Evolutionary conservation across 306 rosid species (phyloP).

Genomic region (Vigna radiata): DNA sequence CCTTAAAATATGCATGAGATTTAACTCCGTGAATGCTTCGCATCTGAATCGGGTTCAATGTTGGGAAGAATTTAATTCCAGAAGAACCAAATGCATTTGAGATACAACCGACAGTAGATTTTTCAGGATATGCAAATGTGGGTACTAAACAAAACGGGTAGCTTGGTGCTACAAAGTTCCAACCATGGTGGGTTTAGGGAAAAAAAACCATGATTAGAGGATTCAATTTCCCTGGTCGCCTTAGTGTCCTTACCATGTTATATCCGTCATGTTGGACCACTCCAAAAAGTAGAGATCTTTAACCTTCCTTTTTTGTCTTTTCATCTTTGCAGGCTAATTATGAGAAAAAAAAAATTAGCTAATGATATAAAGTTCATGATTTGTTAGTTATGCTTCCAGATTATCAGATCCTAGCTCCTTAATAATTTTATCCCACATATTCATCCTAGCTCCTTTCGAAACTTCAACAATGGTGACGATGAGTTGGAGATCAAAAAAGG

Average conservation of each 20-base stretch:
- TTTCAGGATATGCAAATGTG: not conserved
- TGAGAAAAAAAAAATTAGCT: not conserved
- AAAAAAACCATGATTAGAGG: not conserved
- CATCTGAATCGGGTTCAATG: not conserved
- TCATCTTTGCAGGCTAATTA: not conserved
- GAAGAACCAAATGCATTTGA: not conserved
- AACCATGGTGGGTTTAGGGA: not conserved
- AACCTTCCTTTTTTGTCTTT: not conserved
- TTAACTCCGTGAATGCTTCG: not conserved
- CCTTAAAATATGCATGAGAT: not conserved
- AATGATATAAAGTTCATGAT: not conserved
- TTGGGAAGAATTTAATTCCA: too few species aligned
- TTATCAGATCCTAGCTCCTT: conserved; percentile 12
- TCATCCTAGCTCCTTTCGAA: not conserved
- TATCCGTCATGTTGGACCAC: not conserved
- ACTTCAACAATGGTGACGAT: too few species aligned
- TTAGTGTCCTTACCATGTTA: not conserved
- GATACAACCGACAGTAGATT: not conserved
- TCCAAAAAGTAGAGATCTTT: not conserved
- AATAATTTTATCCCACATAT: not conserved
- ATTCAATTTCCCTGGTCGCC: not conserved
- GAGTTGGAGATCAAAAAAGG: too few species aligned
- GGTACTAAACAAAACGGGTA: not conserved
- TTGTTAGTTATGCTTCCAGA: not conserved
- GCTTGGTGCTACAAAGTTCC: not conserved